Evolutionary conservation across 345 rosid species (phyloP), one percentile per base, ranked within the genome.

Genomic region (Durio zibethinus): DNA sequence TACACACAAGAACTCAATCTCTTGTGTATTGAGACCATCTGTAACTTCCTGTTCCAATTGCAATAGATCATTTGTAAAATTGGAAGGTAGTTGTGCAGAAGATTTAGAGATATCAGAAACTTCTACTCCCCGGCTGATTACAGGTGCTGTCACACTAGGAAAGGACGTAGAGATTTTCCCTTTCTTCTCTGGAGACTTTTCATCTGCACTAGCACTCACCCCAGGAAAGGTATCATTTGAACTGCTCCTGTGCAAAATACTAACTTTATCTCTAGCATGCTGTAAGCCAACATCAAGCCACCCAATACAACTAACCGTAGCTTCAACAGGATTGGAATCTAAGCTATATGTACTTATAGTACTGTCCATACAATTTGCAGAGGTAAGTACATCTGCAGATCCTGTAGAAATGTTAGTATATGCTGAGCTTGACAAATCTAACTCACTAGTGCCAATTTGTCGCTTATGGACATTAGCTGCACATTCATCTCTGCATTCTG

Each of bases 331-430:
- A 75, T 53, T 76, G 81, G 72, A 48, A 80, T 80, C 77, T 70
- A 78, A 72, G 29, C 70, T 79, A 83, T 86, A 79, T 73, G 87
- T 82, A 72, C 75, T 83, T 83, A 85, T 78, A 75, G 83, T 79
- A 21, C 84, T 70, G 74, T 87, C 82, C 69, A 68, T 78, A 80
- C 77, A 83, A 68, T 71, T 79, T 35, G 78, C 79, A 45, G 85
- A 38, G 77, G 35, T 80, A 76, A 75, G 74, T 52, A 56, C 31
- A 84, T 77, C 80, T 64, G 59, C 77, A 80, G 84, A 78, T 78
- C 79, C 86, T 72, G n/a, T 16, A 72, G 43, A 35, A 56, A 38
- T 53, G 35, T 79, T 84, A 75, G 73, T 64, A 50, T 76, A 60
- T 75, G 67, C 77, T 76, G 86, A 78, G 63, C 74, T 82, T 53